A percentile compares a stretch with the other conserved stretches of the same genome.
These are phyloP conservation scores for Phalaenopsis equestris DNA, from an alignment of 106 monocot species.

Conservation along the genomic window DNA sequence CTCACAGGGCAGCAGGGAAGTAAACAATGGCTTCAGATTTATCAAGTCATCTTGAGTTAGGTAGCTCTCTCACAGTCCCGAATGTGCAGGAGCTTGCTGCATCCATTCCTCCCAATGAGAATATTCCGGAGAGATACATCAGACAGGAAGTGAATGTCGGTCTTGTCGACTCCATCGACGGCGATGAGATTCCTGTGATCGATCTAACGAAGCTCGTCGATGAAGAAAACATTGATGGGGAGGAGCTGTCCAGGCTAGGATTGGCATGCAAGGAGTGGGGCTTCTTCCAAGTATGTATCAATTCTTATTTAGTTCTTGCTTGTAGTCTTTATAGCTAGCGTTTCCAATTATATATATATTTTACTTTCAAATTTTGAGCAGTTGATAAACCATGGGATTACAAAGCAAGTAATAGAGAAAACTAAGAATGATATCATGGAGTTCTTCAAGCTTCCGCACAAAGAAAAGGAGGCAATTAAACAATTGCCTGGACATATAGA, in stretches of 20 bases:
- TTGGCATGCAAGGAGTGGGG: not conserved
- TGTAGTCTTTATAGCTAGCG: not conserved
- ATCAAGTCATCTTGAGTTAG: not conserved
- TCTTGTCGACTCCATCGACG: not conserved
- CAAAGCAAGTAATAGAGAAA: not conserved
- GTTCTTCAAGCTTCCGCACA: not conserved
- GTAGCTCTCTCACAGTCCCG: not conserved
- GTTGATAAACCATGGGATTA: conserved; percentile 4
- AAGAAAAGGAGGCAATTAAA: conserved; percentile 1
- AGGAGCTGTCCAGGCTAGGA: not conserved
- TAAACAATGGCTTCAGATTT: not conserved
- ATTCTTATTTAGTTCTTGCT: not conserved
- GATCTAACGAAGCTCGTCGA: not conserved
- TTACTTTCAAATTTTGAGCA: not conserved
- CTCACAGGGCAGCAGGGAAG: not conserved
- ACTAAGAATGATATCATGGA: not conserved
- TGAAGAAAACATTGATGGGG: not conserved
- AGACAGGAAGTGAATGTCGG: not conserved
- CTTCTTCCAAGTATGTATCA: conserved; percentile 2
- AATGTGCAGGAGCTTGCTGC: not conserved
- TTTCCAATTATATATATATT: not conserved
- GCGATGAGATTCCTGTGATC: not conserved
- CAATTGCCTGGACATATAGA: not conserved
- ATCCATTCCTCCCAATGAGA: not conserved
- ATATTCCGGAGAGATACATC: conserved; percentile 4